Evolutionary conservation across 73 alveolate species (phyloP).

Genomic region (Loxodes magnus): DNA sequence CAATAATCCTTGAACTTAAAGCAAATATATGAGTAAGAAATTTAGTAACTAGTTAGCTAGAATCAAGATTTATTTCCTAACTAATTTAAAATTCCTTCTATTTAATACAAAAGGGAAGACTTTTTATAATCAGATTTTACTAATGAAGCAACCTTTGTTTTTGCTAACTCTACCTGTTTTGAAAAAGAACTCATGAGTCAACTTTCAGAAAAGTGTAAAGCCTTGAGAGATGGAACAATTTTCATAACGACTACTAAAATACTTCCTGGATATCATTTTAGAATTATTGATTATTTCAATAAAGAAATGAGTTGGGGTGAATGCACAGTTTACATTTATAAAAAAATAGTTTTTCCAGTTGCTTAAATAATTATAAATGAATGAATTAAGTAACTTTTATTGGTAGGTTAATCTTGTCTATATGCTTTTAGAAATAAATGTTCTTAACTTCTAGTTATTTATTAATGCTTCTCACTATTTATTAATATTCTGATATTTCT

Average conservation of each 20-base stretch:
- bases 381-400: too few relatives aligned
- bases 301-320: slow-evolving; percentile 82
- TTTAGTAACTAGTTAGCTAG: slow-evolving; percentile 26
- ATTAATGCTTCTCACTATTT: too few relatives aligned
- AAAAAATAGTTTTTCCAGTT: too few relatives aligned
- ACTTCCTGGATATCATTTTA: slow-evolving; percentile 63
- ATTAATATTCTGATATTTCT: too few relatives aligned
- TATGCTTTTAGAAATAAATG: too few relatives aligned
- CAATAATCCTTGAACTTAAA: slow-evolving; percentile 10
- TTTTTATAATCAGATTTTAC: slow-evolving; percentile 59
- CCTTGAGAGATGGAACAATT: slow-evolving; percentile 45
- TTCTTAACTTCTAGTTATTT: too few relatives aligned
- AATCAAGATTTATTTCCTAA: slow-evolving; percentile 28
- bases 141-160: slow-evolving; percentile 67
- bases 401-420: too few relatives aligned
- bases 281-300: slow-evolving; percentile 34
- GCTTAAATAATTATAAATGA: too few relatives aligned
- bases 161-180: slow-evolving; percentile 86
- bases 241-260: slow-evolving; percentile 61
- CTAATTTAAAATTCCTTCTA: slow-evolving; percentile 19
- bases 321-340: slow-evolving; percentile 69
- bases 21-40: slow-evolving; percentile 14
- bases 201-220: slow-evolving; percentile 63
- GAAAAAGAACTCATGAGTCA: slow-evolving; percentile 55
- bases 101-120: slow-evolving; percentile 55